Conservation (phyloP, 2,329 filamentous ascomycete genomes). For the Phaeosphaeriaceae sp. region DNA sequence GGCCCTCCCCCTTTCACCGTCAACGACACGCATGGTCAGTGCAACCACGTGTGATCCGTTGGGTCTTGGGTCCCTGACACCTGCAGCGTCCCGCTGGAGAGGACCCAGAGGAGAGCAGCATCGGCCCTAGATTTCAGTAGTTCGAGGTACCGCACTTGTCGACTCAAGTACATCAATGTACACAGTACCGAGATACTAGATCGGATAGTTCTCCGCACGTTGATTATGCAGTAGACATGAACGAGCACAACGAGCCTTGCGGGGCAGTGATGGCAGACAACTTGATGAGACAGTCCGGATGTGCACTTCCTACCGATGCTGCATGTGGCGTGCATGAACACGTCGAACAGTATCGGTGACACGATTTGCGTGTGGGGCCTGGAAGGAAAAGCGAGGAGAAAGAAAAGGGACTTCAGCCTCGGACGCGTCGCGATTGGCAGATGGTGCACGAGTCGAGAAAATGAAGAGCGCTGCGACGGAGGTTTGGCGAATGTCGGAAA, state of each 20-base stretch:
- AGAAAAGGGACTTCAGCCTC: not conserved
- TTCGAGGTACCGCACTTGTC: not conserved
- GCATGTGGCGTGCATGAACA: not conserved
- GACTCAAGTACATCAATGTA: not conserved
- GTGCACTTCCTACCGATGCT: not conserved
- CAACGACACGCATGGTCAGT: constrained; percentile 17
- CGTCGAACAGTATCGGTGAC: not conserved
- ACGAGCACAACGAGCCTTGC: not conserved
- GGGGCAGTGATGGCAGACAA: not conserved
- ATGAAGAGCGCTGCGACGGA: constrained; percentile 41
- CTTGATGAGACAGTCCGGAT: not conserved
- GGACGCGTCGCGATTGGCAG: constrained; percentile 2
- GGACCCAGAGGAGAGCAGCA: not conserved
- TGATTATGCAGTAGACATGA: not conserved
- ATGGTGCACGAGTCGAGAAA: constrained; percentile 19
- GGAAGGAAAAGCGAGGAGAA: constrained; percentile 4
- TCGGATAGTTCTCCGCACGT: not conserved
- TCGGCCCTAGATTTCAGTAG: not conserved
- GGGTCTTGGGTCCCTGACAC: constrained; percentile 18
- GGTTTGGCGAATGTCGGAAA: constrained; percentile 35
- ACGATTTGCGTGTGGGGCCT: not conserved
- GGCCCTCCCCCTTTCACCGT: not conserved
- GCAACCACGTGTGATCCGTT: constrained; percentile 26
- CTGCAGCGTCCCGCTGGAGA: constrained; percentile 4
- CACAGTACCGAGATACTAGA: not conserved